Conservation (phyloP, 257 asterid genomes). For the Vinca minor region DNA sequence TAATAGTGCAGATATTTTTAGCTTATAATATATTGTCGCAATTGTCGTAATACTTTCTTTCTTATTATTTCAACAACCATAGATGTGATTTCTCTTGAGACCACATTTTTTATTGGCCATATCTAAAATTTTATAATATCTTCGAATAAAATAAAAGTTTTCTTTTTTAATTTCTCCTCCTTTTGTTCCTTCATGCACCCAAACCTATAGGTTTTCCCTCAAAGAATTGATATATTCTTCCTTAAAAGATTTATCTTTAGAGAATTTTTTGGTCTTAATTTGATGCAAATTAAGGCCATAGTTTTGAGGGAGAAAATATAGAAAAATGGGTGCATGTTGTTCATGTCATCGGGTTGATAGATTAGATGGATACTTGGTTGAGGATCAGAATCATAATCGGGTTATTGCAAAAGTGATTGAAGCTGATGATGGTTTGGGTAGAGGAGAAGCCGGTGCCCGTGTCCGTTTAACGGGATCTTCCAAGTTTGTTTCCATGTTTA, state of each 20-base stretch:
- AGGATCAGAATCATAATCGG: slow-evolving; percentile 19
- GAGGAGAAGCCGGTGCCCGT: slow-evolving; percentile 64
- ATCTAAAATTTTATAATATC: background rate
- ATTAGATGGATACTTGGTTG: slow-evolving; percentile 26
- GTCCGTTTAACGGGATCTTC: slow-evolving; percentile 69
- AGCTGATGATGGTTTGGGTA: slow-evolving; percentile 23
- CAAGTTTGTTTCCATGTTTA: slow-evolving; percentile 50
- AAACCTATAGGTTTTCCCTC: background rate
- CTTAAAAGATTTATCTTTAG: too few relatives aligned
- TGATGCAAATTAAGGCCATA: background rate
- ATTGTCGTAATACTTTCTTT: too few relatives aligned
- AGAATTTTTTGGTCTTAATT: background rate
- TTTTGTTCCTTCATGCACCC: slow-evolving; percentile 11
- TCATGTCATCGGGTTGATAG: slow-evolving; percentile 51
- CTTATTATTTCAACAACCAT: too few relatives aligned
- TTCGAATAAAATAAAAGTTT: background rate
- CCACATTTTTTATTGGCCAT: slow-evolving; percentile 11
- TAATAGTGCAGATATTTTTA: too few relatives aligned
- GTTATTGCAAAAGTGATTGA: slow-evolving; percentile 25
- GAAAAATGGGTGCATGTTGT: slow-evolving; percentile 79
- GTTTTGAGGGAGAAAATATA: slow-evolving; percentile 14
- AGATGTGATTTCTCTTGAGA: too few relatives aligned
- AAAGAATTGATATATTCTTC: background rate
- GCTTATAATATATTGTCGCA: too few relatives aligned
- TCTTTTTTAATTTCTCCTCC: background rate